These are phyloP conservation scores for Clonostachys sp. DNA, from an alignment of 2,329 filamentous ascomycete genomes.

Conservation along the genomic window DNA sequence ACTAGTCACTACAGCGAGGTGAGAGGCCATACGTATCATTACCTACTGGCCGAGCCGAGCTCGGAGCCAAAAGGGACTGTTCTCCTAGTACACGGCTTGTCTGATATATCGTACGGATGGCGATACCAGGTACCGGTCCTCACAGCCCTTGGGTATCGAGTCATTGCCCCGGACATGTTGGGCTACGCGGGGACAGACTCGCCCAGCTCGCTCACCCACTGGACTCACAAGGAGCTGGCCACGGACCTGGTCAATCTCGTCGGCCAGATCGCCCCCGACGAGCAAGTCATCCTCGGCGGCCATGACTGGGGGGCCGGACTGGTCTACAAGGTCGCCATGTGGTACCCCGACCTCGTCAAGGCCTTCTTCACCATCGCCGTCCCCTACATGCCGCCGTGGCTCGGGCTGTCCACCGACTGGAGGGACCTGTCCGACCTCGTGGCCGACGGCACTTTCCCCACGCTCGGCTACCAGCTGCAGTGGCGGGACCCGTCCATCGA, in stretches of 20 bases:
- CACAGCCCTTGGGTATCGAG: slow-evolving; percentile 62
- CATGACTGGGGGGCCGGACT: slow-evolving; percentile 80
- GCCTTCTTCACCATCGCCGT: slow-evolving; percentile 72
- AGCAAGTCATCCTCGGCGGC: slow-evolving; percentile 66
- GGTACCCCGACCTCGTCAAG: slow-evolving; percentile 61
- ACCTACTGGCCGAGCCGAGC: slow-evolving; percentile 41
- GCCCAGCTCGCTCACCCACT: slow-evolving; percentile 51
- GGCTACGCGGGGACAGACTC: slow-evolving; percentile 73
- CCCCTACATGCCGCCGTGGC: slow-evolving; percentile 53
- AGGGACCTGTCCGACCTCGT: slow-evolving; percentile 52
- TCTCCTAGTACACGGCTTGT: slow-evolving; percentile 64
- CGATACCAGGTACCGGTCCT: slow-evolving; percentile 76
- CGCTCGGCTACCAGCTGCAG: slow-evolving; percentile 74
- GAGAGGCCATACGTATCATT: slow-evolving; percentile 49
- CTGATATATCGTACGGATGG: slow-evolving; percentile 75
- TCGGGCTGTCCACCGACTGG: slow-evolving; percentile 26
- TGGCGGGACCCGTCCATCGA: slow-evolving; percentile 61
- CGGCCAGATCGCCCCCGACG: slow-evolving; percentile 33
- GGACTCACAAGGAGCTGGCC: slow-evolving; percentile 64
- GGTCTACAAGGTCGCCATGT: slow-evolving; percentile 65
- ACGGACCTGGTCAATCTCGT: slow-evolving; percentile 68
- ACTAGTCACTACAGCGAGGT: slow-evolving; percentile 1
- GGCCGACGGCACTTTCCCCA: slow-evolving; percentile 43
- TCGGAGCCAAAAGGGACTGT: slow-evolving; percentile 30
- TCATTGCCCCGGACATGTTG: slow-evolving; percentile 76